A percentile compares a stretch with the other conserved stretches of the same genome.
phyloP scores from a whole-genome alignment of 768 basidiomycete genomes.

The Mycena amicta region DNA sequence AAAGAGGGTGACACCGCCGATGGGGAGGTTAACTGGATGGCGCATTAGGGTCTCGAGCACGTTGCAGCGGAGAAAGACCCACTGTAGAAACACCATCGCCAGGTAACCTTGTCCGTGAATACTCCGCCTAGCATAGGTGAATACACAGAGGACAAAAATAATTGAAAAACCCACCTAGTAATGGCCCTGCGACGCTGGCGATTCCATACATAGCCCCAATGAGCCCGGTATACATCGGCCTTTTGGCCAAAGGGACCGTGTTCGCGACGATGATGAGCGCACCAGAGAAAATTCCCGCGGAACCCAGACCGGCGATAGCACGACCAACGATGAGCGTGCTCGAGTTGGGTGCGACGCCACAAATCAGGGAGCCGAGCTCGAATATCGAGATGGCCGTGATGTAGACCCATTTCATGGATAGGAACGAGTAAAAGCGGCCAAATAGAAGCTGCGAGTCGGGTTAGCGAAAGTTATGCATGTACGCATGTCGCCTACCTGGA shows the following conservation, averaged over 20 bases:
- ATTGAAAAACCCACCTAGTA: neutral
- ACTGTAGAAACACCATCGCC: neutral
- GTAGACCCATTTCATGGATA: neutral
- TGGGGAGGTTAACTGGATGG: neutral
- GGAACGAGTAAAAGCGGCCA: neutral
- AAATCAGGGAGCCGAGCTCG: neutral
- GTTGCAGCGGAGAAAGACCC: neutral
- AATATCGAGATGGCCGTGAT: neutral
- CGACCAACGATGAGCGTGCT: neutral
- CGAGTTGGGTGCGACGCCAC: neutral
- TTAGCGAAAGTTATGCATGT: neutral
- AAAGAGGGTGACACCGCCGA: neutral
- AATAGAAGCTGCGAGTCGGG: neutral
- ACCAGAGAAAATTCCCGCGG: neutral
- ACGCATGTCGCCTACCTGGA: neutral
- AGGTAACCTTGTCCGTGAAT: neutral
- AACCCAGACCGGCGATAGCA: neutral
- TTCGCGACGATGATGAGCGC: neutral
- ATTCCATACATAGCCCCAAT: neutral
- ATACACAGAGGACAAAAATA: neutral
- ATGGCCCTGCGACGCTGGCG: neutral
- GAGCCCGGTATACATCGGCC: neutral
- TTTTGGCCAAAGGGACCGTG: neutral
- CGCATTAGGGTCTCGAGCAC: neutral
- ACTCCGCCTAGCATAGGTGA: neutral